Conservation (phyloP, 371 early-diverging fungal genomes). For the Lichtheimia ramosa region DNA sequence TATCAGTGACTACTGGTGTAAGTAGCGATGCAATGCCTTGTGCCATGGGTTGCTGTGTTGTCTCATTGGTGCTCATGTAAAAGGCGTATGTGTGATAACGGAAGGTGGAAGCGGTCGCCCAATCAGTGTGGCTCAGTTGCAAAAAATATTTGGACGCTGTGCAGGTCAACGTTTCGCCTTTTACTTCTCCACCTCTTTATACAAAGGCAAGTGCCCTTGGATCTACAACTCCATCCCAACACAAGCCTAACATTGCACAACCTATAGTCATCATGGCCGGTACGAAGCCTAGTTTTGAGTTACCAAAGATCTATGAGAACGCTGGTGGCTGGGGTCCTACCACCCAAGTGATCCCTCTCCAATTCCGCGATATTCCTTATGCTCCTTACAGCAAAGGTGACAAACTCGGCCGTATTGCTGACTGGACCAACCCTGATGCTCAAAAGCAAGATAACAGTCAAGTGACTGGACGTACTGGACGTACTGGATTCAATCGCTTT, state of each 20-base stretch:
- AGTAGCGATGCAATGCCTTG: slow-evolving; percentile 47
- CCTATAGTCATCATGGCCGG: slow-evolving; percentile 9
- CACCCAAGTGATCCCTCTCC: slow-evolving; percentile 49
- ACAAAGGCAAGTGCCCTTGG: too few relatives aligned
- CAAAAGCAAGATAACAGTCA: slow-evolving; percentile 70
- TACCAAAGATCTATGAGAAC: slow-evolving; percentile 72
- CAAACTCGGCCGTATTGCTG: slow-evolving; percentile 91
- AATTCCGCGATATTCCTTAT: slow-evolving; percentile 89
- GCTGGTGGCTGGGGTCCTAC: slow-evolving; percentile 83
- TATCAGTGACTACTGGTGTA: slow-evolving; percentile 51
- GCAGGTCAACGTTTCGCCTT: too few relatives aligned
- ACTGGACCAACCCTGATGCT: slow-evolving; percentile 80
- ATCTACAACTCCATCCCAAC: too few relatives aligned
- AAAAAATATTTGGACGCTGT: too few relatives aligned
- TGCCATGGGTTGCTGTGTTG: slow-evolving; percentile 3
- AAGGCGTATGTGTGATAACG: too few relatives aligned
- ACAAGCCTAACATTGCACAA: not conserved
- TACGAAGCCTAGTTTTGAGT: slow-evolving; percentile 54
- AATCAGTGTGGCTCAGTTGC: too few relatives aligned
- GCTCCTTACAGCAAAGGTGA: slow-evolving; percentile 95
- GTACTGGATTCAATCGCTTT: slow-evolving; percentile 62
- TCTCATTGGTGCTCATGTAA: too few relatives aligned
- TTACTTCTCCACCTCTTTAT: too few relatives aligned
- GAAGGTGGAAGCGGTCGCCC: too few relatives aligned
- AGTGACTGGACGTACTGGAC: slow-evolving; percentile 49